These are phyloP conservation scores for Tetrapisispora fleetii DNA, from an alignment of 805 yeast species.

Conservation along the genomic window DNA sequence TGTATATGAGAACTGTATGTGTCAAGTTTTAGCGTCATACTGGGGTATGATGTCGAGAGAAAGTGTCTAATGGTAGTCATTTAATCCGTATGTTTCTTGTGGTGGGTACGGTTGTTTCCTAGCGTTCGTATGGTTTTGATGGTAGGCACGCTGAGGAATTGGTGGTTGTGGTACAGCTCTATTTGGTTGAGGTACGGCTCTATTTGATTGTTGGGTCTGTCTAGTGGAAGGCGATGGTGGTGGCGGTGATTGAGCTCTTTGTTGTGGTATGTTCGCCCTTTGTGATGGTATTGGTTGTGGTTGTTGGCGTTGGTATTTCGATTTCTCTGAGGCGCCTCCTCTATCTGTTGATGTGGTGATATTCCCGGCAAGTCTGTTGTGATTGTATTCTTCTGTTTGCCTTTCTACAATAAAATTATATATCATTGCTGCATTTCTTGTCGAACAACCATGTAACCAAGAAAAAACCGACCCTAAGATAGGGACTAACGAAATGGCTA, in stretches of 20 bases:
- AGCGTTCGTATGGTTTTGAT: background rate
- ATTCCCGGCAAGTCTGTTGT: background rate
- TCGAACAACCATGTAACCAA: conserved; percentile 80
- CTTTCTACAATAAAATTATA: conserved; percentile 34
- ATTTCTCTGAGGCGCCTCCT: background rate
- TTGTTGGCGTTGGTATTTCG: background rate
- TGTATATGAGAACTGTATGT: background rate
- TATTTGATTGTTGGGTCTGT: background rate
- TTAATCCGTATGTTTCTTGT: background rate
- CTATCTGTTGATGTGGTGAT: background rate
- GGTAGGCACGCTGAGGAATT: background rate
- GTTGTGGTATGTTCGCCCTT: background rate
- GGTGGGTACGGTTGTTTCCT: conserved; percentile 2
- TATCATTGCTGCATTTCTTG: conserved; percentile 77
- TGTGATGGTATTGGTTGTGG: background rate
- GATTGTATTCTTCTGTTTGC: conserved; percentile 9
- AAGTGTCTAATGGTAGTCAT: background rate
- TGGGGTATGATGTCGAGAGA: background rate
- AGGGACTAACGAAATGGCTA: conserved; percentile 70
- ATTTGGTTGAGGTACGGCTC: background rate
- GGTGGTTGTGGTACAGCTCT: background rate
- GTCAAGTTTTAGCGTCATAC: background rate
- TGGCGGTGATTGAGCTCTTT: background rate
- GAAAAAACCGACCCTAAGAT: conserved; percentile 65
- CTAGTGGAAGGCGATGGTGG: background rate